Percentiles rank a stretch among this genome's conserved stretches.
Conservation (phyloP, 768 basidiomycete species). For the Suillus lakei region DNA sequence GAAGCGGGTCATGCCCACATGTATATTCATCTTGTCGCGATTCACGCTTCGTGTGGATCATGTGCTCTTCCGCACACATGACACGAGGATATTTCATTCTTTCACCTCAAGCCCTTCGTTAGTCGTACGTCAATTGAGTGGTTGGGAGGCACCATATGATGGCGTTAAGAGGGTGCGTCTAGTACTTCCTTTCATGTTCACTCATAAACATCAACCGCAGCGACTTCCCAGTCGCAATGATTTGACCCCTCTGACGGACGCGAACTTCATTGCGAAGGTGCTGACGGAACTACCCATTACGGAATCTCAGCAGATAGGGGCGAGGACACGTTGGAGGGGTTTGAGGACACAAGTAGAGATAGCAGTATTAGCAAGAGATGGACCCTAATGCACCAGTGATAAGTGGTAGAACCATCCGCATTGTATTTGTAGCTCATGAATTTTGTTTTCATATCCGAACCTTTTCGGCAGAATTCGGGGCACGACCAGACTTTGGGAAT, state of each 20-base stretch:
- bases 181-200: neutral
- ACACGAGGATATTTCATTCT: conserved; percentile 90
- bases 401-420: neutral
- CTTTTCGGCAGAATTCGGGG: neutral
- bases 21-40: conserved; percentile 86
- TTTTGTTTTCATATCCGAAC: neutral
- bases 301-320: conserved; percentile 62
- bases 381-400: neutral
- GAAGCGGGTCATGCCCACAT: conserved; percentile 97
- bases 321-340: conserved; percentile 85
- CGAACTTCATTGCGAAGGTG: conserved; percentile 78
- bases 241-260: conserved; percentile 85
- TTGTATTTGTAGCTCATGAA: neutral
- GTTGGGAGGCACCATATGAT: conserved; percentile 92
- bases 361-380: conserved; percentile 32
- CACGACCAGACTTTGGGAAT: neutral
- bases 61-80: conserved; percentile 88
- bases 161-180: conserved; percentile 71
- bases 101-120: conserved; percentile 64
- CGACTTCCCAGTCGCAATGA: conserved; percentile 77
- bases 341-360: conserved; percentile 71
- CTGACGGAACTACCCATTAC: conserved; percentile 66
- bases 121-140: conserved; percentile 80
- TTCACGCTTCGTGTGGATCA: conserved; percentile 95
- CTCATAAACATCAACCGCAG: conserved; percentile 37